Percentiles rank a stretch among this genome's conserved stretches.
Evolutionary conservation across 208 protist species (phyloP).

Genomic region (Histomonas meleagridis): DNA sequence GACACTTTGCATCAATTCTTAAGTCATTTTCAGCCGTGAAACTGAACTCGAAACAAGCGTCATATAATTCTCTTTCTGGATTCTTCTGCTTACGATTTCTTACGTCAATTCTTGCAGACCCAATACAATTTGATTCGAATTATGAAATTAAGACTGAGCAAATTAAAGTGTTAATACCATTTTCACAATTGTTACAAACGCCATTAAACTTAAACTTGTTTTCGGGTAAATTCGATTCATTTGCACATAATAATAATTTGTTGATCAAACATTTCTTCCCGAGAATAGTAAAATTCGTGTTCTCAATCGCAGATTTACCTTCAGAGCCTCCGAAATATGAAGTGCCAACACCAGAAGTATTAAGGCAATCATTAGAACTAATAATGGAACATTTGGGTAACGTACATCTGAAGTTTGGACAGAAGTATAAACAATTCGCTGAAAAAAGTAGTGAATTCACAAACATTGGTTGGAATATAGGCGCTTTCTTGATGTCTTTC

Average conservation of each 20-base stretch:
- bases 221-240: not conserved
- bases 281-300: not conserved
- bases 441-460: no score
- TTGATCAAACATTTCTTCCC: not conserved
- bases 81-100: not conserved
- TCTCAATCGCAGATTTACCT: not conserved
- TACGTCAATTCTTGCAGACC: not conserved
- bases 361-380: not conserved
- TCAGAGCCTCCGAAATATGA: not conserved
- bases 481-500: no score
- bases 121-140: not conserved
- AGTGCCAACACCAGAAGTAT: not conserved
- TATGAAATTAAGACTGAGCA: not conserved
- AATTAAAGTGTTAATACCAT: not conserved
- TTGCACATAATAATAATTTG: not conserved
- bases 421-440: no score
- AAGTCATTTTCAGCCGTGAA: not conserved
- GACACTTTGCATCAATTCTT: slow-evolving; percentile 21
- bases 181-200: not conserved
- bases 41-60: not conserved
- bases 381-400: no score
- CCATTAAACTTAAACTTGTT: not conserved
- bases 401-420: no score
- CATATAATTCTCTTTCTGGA: not conserved
- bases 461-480: no score